Conservation (phyloP, 1,139 yeast genomes). For the Debaryomycetaceae sp. region DNA sequence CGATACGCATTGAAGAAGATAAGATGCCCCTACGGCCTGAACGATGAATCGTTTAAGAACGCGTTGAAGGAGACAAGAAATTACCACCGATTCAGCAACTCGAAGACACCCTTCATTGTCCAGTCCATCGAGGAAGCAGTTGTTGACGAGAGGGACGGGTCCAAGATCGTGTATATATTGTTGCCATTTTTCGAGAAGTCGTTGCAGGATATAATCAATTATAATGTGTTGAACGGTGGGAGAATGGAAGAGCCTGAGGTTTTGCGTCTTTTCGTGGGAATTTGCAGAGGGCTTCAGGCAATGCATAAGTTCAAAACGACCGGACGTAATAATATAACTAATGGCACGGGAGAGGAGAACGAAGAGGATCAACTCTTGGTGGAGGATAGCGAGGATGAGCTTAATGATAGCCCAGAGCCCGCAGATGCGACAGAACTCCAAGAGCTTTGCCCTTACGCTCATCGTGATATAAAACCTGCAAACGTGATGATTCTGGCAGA, state of each 20-base stretch:
- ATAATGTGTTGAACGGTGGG: slow-evolving; percentile 53
- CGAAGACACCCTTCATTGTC: slow-evolving; percentile 60
- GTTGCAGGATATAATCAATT: slow-evolving; percentile 72
- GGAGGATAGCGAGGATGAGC: slow-evolving; percentile 27
- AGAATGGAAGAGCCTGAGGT: slow-evolving; percentile 61
- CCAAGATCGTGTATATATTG: slow-evolving; percentile 71
- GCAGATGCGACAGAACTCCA: slow-evolving; percentile 46
- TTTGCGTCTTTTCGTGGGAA: slow-evolving; percentile 57
- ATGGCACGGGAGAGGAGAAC: slow-evolving; percentile 14
- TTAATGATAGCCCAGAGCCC: slow-evolving; percentile 13
- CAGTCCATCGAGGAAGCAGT: slow-evolving; percentile 68
- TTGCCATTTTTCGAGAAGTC: slow-evolving; percentile 74
- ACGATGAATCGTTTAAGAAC: slow-evolving; percentile 51
- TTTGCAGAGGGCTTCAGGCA: slow-evolving; percentile 69
- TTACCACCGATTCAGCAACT: slow-evolving; percentile 61
- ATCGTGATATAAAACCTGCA: slow-evolving; percentile 85
- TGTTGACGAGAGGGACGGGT: slow-evolving; percentile 72
- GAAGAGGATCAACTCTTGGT: slow-evolving; percentile 34
- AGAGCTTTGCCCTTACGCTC: slow-evolving; percentile 72
- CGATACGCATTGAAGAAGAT: slow-evolving; percentile 79
- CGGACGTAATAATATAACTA: slow-evolving; percentile 7
- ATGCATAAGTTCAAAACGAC: slow-evolving; percentile 63
- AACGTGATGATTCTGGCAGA: slow-evolving; percentile 76
- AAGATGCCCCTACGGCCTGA: slow-evolving; percentile 82
- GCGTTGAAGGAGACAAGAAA: slow-evolving; percentile 78